Conservation (phyloP, 2,329 filamentous ascomycete species). For the Aspergillus unguis region DNA sequence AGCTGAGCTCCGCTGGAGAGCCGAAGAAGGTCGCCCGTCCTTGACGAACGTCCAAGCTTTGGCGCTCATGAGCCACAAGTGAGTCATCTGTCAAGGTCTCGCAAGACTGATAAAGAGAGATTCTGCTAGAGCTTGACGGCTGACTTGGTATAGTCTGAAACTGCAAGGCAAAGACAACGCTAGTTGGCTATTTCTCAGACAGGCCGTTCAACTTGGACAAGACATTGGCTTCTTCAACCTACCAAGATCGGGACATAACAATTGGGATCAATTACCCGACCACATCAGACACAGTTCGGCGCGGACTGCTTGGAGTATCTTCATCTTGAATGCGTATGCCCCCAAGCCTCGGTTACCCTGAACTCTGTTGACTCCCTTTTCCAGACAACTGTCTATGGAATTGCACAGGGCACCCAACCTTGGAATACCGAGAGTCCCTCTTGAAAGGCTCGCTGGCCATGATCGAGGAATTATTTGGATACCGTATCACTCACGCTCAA, state of each 20-base stretch:
- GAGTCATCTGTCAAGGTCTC: conserved; percentile 15
- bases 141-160: conserved; percentile 26
- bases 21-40: conserved; percentile 32
- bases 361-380: conserved; percentile 7
- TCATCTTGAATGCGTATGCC: conserved; percentile 28
- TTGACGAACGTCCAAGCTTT: conserved; percentile 38
- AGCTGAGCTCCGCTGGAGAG: conserved; percentile 35
- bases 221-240: conserved; percentile 29
- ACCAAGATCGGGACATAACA: conserved; percentile 10
- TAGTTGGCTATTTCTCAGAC: conserved; percentile 32
- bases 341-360: background rate
- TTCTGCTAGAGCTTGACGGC: background rate
- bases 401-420: conserved; percentile 21
- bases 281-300: conserved; percentile 22
- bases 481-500: conserved; percentile 34
- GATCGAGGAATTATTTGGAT: conserved; percentile 26
- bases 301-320: conserved; percentile 32
- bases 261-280: conserved; percentile 12
- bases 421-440: conserved; percentile 16
- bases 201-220: conserved; percentile 31
- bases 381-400: conserved; percentile 30
- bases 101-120: background rate
- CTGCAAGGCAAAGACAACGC: conserved; percentile 25
- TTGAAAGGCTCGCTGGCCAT: conserved; percentile 13
- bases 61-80: conserved; percentile 32